These are phyloP conservation scores for Chlamydomonas applanata DNA, from an alignment of 139 green algal genomes.

Conservation along the genomic window DNA sequence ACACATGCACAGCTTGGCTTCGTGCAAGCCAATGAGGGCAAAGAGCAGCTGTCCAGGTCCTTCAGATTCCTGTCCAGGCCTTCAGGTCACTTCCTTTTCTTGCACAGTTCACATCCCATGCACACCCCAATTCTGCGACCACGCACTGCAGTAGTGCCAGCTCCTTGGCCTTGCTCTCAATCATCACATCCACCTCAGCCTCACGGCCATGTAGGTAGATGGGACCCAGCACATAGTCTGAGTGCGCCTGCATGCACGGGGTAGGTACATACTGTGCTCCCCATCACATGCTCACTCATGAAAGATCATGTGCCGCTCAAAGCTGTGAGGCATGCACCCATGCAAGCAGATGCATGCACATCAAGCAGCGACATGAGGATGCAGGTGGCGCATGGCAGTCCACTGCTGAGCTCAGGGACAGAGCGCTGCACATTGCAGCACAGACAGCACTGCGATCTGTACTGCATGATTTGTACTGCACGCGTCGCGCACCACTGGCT, in stretches of 20 bases:
- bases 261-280: too few species aligned
- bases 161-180: too few species aligned
- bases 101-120: too few species aligned
- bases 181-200: too few species aligned
- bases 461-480: not conserved
- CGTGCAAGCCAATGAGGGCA: too few species aligned
- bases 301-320: not conserved
- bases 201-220: conserved; percentile 24
- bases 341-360: not conserved
- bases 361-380: not conserved
- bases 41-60: too few species aligned
- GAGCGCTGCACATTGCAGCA: not conserved
- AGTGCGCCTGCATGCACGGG: conserved; percentile 39
- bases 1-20: too few species aligned
- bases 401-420: not conserved
- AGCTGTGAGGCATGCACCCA: not conserved
- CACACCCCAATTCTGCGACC: too few species aligned
- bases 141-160: too few species aligned
- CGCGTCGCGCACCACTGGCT: not conserved
- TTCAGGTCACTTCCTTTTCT: too few species aligned
- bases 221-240: conserved; percentile 62
- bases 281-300: not conserved
- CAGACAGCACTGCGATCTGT: not conserved
- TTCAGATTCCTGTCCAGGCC: too few species aligned
- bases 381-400: not conserved